Conservation (phyloP, 495 filamentous ascomycete species). For the Letharia columbiana region DNA sequence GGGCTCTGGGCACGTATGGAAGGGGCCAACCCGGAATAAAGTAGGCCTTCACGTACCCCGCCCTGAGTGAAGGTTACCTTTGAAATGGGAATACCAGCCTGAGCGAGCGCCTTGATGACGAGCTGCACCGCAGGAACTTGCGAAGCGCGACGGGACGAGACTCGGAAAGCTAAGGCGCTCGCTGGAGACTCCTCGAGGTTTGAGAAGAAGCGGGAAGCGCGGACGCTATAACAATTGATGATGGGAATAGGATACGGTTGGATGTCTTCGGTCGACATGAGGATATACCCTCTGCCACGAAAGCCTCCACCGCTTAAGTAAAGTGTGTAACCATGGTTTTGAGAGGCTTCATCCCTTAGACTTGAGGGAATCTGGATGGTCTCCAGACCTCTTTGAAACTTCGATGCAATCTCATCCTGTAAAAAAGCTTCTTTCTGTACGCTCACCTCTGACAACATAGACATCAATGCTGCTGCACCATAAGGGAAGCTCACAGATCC, state of each 20-base stretch:
- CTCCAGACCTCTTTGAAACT: constrained; percentile 54
- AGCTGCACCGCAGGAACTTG: constrained; percentile 82
- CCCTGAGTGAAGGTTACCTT: constrained; percentile 75
- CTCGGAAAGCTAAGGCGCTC: constrained; percentile 53
- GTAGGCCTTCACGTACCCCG: constrained; percentile 74
- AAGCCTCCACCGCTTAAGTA: constrained; percentile 90
- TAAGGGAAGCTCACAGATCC: constrained; percentile 59
- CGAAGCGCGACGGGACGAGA: constrained; percentile 68
- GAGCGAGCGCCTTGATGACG: constrained; percentile 61
- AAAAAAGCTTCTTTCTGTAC: constrained; percentile 38
- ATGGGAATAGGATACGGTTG: constrained; percentile 75
- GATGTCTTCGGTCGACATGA: constrained; percentile 58
- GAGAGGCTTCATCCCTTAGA: constrained; percentile 36
- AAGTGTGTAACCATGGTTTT: constrained; percentile 53
- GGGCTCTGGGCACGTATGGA: constrained; percentile 55
- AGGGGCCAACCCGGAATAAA: constrained; percentile 57
- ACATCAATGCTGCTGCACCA: constrained; percentile 74
- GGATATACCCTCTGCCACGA: constrained; percentile 78
- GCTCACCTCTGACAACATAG: constrained; percentile 41
- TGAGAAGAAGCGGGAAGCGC: constrained; percentile 48
- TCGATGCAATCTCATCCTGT: constrained; percentile 46
- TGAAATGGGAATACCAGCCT: constrained; percentile 46
- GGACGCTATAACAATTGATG: constrained; percentile 71
- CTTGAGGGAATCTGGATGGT: constrained; percentile 47
- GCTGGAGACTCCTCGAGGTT: constrained; percentile 33